A percentile compares a stretch with the other conserved stretches of the same genome.
phyloP scores from a whole-genome alignment of 305 asterid species.

The Andrographis paniculata region DNA sequence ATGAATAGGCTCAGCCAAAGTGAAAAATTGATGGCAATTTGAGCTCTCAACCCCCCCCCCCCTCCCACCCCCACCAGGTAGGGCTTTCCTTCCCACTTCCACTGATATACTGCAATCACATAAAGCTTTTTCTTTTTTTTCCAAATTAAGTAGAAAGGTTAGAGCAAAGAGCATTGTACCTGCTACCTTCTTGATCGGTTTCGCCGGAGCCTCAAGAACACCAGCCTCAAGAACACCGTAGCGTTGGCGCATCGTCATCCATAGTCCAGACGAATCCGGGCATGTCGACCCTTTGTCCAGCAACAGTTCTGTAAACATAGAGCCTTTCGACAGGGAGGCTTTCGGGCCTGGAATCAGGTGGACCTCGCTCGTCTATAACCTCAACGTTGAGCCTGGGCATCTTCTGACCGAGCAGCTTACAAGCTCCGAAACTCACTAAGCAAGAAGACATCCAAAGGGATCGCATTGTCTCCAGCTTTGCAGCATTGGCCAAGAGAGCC shows the following conservation, averaged over 20 bases:
- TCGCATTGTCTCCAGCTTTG: constrained; percentile 99
- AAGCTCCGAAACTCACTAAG: constrained; percentile 84
- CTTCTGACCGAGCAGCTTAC: constrained; percentile 75
- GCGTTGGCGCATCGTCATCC: constrained; percentile 32
- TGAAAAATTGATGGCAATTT: constrained; percentile 29
- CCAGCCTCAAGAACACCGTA: constrained; percentile 21
- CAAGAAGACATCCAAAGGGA: constrained; percentile 99
- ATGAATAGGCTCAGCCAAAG: constrained; percentile 33
- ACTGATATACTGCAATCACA: constrained; percentile 2
- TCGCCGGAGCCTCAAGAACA: no score
- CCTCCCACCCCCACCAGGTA: background rate
- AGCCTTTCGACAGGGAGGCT: constrained; percentile 69
- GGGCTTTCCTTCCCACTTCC: no score
- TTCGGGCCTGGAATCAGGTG: constrained; percentile 55
- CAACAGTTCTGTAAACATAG: constrained; percentile 72
- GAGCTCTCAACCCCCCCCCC: constrained; percentile 18
- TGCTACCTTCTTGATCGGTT: constrained; percentile 9
- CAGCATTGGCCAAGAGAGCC: constrained; percentile 91
- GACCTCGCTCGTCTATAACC: constrained; percentile 80
- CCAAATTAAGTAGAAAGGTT: constrained; percentile 20
- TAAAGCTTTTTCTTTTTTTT: constrained; percentile 7
- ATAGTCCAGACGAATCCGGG: constrained; percentile 78
- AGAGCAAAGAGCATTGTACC: constrained; percentile 17
- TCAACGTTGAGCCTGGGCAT: constrained; percentile 85
- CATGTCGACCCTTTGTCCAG: constrained; percentile 82